Base-by-base conservation (phyloP, 192 early-diverging fungal genomes). In the Coemansia sp. region DNA sequence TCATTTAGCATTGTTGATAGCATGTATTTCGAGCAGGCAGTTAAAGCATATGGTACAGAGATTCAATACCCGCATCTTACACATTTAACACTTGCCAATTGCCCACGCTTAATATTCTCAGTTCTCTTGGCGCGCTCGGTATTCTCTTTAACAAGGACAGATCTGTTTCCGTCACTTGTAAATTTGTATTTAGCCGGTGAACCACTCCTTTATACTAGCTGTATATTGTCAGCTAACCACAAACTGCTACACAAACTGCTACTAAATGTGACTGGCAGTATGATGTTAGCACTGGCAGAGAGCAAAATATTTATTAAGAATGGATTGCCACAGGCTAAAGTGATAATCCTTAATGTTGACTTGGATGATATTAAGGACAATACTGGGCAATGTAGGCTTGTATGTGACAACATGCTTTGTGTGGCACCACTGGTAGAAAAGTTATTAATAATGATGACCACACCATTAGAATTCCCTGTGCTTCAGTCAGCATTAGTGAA, bases 261-360 rank as follows among this genome's bases (percentile, higher is more conserved):
- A 11, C 4, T 57, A 21, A 15, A 17, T 27, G 29, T 60, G 36
- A 31, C 10, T 38, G 34, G 34, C 17, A 36, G 10, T 8, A 38
- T 21, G n/a, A 19, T 19, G 29, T 57, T 57, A 27, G 23, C 17
- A 10, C 32, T 60, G 19, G 34, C n/a, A 38, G 34, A 31, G 27
- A 59, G n/a, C 2, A 17, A 17, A 29, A 14, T 66, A 17, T 58
- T 39, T 11, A 11, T 63, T 3, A 63, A 14, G 27, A 21, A 38
- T 60, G 58, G 58, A 19, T 21, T 60, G 8, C 36, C 58, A 32
- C 58, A 8, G 34, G 36, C 58, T 19, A 60, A 60, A 38, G 17
- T 2, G 10, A 2, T 60, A 5, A 1, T 4, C 3, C 29, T 63
- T 12, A 4, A 11, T 0, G 1, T 45, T 6, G 27, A 63, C 27